Conservation (phyloP, 495 filamentous ascomycete genomes). For the Jackrogersella minutella region DNA sequence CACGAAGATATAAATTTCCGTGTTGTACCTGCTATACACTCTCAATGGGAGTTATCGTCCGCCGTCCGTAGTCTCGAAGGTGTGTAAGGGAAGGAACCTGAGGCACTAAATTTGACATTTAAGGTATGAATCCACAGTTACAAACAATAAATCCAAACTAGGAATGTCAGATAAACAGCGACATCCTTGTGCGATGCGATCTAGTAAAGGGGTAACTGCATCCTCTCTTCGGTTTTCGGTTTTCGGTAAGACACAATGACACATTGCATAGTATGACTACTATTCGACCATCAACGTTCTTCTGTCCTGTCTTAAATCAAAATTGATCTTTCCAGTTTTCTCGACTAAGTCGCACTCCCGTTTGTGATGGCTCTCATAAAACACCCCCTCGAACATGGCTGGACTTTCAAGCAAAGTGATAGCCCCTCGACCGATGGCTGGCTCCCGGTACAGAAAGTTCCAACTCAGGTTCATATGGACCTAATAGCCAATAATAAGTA, state of each 20-base stretch:
- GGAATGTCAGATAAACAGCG: not conserved
- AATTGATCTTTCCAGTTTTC: not conserved
- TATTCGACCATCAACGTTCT: too few species aligned
- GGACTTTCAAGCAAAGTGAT: slow-evolving; percentile 37
- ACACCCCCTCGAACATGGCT: slow-evolving; percentile 32
- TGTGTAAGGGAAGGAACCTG: too few species aligned
- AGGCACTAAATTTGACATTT: too few species aligned
- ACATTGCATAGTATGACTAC: too few species aligned
- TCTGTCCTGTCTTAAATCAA: not conserved
- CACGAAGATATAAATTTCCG: slow-evolving; percentile 38
- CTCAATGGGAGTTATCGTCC: too few species aligned
- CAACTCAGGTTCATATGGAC: slow-evolving; percentile 44
- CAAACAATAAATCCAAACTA: not conserved
- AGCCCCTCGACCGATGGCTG: slow-evolving; percentile 27
- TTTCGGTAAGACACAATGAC: too few species aligned
- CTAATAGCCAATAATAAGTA: slow-evolving; percentile 42
- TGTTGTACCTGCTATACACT: slow-evolving; percentile 13
- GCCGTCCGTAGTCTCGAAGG: too few species aligned
- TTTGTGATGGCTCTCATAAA: slow-evolving; percentile 34
- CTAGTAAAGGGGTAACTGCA: not conserved
- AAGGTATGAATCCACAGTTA: too few species aligned
- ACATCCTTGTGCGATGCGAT: not conserved
- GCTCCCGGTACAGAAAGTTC: slow-evolving; percentile 39
- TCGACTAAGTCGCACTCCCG: not conserved
- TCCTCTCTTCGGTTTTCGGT: too few species aligned